Conservation (phyloP, 768 basidiomycete species). For the Boletus tomentosulus region DNA sequence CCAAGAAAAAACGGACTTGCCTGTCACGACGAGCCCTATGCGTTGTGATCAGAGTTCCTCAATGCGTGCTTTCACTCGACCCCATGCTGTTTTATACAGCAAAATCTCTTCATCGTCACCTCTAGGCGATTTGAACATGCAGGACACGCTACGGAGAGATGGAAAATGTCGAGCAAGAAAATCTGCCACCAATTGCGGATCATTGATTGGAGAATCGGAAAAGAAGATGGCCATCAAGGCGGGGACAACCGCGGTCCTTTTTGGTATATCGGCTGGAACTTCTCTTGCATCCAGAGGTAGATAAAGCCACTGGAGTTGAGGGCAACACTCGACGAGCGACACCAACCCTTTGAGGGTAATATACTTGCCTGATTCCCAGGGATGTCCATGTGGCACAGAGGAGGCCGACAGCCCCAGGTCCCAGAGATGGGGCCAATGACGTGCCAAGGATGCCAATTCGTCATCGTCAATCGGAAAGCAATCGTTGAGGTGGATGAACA, state of each 20-base stretch:
- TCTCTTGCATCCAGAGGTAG: not conserved
- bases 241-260: not conserved
- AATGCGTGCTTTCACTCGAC: not conserved
- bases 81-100: not conserved
- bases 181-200: no score
- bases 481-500: no score
- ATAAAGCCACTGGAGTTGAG: not conserved
- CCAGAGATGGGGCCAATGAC: no score
- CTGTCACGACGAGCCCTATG: not conserved
- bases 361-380: not conserved
- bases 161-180: no score
- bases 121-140: no score
- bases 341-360: not conserved
- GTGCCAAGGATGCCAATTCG: no score
- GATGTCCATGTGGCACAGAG: not conserved
- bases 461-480: no score
- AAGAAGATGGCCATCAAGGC: not conserved
- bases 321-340: not conserved
- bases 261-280: not conserved
- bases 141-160: no score
- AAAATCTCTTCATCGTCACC: not conserved
- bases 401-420: no score
- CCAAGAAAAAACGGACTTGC: not conserved
- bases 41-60: not conserved
- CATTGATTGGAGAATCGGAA: no score